Percentiles rank a stretch among this genome's conserved stretches.
These are phyloP conservation scores for Sutorius eximius DNA, from an alignment of 1,284 basidiomycete genomes.

Conservation along the genomic window DNA sequence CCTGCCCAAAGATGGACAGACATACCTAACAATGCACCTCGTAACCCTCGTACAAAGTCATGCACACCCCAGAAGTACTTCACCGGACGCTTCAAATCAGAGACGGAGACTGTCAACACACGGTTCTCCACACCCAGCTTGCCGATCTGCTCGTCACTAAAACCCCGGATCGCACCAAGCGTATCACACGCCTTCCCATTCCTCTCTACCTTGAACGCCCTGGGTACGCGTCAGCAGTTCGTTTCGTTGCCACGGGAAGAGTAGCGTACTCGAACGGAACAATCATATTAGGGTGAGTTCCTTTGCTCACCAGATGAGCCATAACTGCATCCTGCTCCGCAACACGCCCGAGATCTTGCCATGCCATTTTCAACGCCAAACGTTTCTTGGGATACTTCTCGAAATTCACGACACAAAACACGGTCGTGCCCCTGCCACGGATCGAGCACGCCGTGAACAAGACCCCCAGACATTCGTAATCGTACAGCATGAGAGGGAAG, in stretches of 20 bases:
- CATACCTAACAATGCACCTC: too few relatives aligned
- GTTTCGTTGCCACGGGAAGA: neutral
- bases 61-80: too few relatives aligned
- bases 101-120: too few relatives aligned
- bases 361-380: slow-evolving; percentile 12
- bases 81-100: too few relatives aligned
- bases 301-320: neutral
- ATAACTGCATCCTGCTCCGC: neutral
- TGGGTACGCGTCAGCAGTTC: neutral
- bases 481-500: neutral
- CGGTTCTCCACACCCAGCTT: too few relatives aligned
- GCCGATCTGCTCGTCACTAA: too few relatives aligned
- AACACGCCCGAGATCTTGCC: slow-evolving; percentile 12
- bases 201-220: neutral
- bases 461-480: neutral
- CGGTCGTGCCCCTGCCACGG: slow-evolving; percentile 12
- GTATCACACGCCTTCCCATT: neutral
- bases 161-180: too few relatives aligned
- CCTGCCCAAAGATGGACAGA: neutral
- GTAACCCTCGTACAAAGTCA: too few relatives aligned
- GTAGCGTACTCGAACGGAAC: slow-evolving; percentile 6
- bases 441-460: slow-evolving; percentile 13
- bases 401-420: slow-evolving; percentile 1
- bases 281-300: slow-evolving; percentile 4
- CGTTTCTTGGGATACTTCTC: fast-evolving